A percentile compares a stretch with the other conserved stretches of the same genome.
Evolutionary conservation across 1,284 basidiomycete species (phyloP).

Genomic region (Ceratobasidium papillatum): DNA sequence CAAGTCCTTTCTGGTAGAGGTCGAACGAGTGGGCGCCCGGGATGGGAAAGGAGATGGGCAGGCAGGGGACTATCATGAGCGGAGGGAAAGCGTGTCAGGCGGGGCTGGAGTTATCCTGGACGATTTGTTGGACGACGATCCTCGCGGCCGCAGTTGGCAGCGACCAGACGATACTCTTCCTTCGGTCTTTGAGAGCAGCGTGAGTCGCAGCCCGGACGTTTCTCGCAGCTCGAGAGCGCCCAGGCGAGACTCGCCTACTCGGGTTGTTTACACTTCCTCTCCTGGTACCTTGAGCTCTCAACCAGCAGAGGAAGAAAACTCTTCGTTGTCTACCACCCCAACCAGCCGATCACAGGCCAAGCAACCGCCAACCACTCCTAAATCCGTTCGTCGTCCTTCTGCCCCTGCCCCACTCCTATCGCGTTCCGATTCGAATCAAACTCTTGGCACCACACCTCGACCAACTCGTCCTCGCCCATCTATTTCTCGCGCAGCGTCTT

Average conservation of each 20-base stretch:
- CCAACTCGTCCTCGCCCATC: slow-evolving; percentile 24
- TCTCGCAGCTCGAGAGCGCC: neutral
- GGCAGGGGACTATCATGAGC: neutral
- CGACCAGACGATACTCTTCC: slow-evolving; percentile 28
- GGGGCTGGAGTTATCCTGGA: slow-evolving; percentile 9
- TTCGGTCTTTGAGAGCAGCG: slow-evolving; percentile 35
- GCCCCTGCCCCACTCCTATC: neutral
- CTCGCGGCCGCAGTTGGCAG: slow-evolving; percentile 38
- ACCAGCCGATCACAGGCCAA: slow-evolving; percentile 24
- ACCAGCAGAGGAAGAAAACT: neutral
- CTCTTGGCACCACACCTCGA: slow-evolving; percentile 19
- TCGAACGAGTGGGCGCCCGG: slow-evolving; percentile 9
- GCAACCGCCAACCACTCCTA: slow-evolving; percentile 12
- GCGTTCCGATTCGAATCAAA: slow-evolving; percentile 7
- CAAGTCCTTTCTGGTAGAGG: slow-evolving; percentile 33
- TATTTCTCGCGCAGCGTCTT: slow-evolving; percentile 24
- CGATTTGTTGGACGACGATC: slow-evolving; percentile 33
- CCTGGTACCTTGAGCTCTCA: neutral
- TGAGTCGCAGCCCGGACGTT: slow-evolving; percentile 35
- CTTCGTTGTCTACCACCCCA: slow-evolving; percentile 24
- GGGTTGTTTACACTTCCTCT: slow-evolving; percentile 7
- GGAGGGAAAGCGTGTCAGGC: neutral
- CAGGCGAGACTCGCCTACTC: slow-evolving; percentile 18
- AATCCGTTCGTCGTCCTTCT: slow-evolving; percentile 8
- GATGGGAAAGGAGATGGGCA: slow-evolving; percentile 9